Evolutionary conservation across 2,329 filamentous ascomycete genomes (phyloP).

Genomic region (Sporothrix humicola): DNA sequence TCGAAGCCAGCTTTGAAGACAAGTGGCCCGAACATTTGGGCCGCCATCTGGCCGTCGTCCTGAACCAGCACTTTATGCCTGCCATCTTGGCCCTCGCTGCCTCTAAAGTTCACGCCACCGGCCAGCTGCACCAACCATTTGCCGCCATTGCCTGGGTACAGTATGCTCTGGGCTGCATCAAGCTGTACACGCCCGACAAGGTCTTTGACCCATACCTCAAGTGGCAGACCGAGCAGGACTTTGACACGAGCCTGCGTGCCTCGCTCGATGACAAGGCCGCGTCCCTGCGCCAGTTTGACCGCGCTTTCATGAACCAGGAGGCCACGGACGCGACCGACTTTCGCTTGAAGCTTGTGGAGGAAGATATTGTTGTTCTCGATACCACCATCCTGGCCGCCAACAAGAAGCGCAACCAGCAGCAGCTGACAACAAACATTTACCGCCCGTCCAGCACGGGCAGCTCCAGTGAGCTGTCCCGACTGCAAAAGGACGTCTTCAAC

Average conservation of each 20-base stretch:
- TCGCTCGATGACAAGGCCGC: slow-evolving; percentile 63
- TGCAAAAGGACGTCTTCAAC: slow-evolving; percentile 87
- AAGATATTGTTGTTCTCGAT: slow-evolving; percentile 57
- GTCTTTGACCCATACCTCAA: slow-evolving; percentile 80
- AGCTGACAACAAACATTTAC: slow-evolving; percentile 32
- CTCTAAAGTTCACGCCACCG: slow-evolving; percentile 41
- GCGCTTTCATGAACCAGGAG: slow-evolving; percentile 68
- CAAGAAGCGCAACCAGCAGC: slow-evolving; percentile 27
- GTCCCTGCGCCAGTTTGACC: slow-evolving; percentile 69
- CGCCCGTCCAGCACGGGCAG: slow-evolving; percentile 34
- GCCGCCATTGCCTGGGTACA: slow-evolving; percentile 73
- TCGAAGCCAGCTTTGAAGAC: not conserved
- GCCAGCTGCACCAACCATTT: slow-evolving; percentile 41
- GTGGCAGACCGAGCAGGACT: slow-evolving; percentile 68
- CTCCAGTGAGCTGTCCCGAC: slow-evolving; percentile 54
- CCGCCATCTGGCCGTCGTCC: slow-evolving; percentile 45
- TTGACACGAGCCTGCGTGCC: slow-evolving; percentile 59
- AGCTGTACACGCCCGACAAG: slow-evolving; percentile 83
- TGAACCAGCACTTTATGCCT: slow-evolving; percentile 53
- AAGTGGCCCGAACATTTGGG: slow-evolving; percentile 41
- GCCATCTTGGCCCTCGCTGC: slow-evolving; percentile 54
- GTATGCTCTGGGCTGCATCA: slow-evolving; percentile 74
- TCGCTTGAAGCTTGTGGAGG: slow-evolving; percentile 66
- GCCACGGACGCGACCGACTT: slow-evolving; percentile 61
- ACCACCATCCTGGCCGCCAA: not conserved